A percentile compares a stretch with the other conserved stretches of the same genome.
Evolutionary conservation across 805 yeast species (phyloP).

Genomic region (Ogataea dorogensis): DNA sequence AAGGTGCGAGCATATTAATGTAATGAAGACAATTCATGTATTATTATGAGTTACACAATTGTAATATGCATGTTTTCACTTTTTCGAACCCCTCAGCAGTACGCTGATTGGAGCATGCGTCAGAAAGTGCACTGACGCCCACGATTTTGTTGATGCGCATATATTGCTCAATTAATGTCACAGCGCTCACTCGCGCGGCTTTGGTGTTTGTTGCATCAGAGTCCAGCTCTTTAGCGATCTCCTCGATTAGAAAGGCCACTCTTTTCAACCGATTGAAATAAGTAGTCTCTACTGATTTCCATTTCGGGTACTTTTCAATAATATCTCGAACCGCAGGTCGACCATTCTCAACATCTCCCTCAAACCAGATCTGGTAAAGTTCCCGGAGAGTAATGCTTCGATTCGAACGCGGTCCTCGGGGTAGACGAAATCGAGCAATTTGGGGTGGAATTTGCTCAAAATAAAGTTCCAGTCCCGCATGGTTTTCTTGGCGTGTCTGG

Average conservation of each 20-base stretch:
- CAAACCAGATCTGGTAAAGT: slow-evolving; percentile 16
- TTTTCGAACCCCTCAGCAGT: slow-evolving; percentile 13
- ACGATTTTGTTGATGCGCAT: slow-evolving; percentile 12
- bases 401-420: slow-evolving; percentile 18
- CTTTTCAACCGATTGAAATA: slow-evolving; percentile 16
- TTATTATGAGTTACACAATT: background rate
- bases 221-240: slow-evolving; percentile 7
- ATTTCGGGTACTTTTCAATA: slow-evolving; percentile 10
- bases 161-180: slow-evolving; percentile 11
- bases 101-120: slow-evolving; percentile 20
- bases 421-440: slow-evolving; percentile 12
- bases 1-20: no score
- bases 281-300: slow-evolving; percentile 19
- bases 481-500: no score
- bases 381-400: slow-evolving; percentile 14
- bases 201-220: background rate
- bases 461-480: no score
- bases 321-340: slow-evolving; percentile 14
- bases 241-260: slow-evolving; percentile 16
- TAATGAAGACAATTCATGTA: no score
- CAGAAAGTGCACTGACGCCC: slow-evolving; percentile 20
- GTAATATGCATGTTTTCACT: background rate
- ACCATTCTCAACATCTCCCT: slow-evolving; percentile 9
- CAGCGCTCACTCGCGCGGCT: slow-evolving; percentile 5
- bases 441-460: slow-evolving; percentile 13